Base-by-base conservation (phyloP, 768 basidiomycete genomes). In the Boletus sp. region DNA sequence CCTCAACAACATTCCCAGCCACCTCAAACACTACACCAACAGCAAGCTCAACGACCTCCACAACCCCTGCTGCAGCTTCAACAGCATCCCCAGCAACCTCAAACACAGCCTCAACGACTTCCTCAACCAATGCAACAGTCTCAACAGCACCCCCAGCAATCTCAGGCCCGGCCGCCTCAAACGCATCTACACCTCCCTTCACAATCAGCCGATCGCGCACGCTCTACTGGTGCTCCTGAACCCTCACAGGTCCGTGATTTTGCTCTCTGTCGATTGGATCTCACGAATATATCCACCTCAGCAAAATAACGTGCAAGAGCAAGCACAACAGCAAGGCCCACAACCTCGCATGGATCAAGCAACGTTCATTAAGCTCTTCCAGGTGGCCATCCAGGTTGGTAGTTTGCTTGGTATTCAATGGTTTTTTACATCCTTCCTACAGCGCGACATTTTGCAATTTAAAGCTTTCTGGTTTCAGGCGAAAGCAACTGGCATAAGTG, bases 291-390 rank as follows among this genome's bases (percentile, higher is more conserved):
- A 32, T 37, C 10, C 35, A 46, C 49, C 33, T 9, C 47, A 55
- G 41, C 14, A 54, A 37, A 45, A 11, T 20, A 45, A 32, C 15
- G 40, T 30, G n/a, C 66, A 56, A 52, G 56, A 56, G 24, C 54
- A 57, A 35, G 44, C 14, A 41, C 24, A 15, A n/a, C 67, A 52
- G 29, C 52, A 20, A 7, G 42, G 8, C 1, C 17, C 44, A 36
- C 52, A 50, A 15, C 28, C 20, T 29, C 36, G 8, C 17, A 15
- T 17, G 11, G 58, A 60, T 47, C 59, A 59, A 48, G 65, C 57
- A 12, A 53, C 17, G 15, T 71, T 72, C 28, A 48, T 61, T 29
- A 58, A 54, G 18, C 41, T 40, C 29, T 73, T 71, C 33, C 71
- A 67, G 37, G 18, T 7, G 1, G 64, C 60, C 14, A 48, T 61